Conservation (phyloP, 805 yeast genomes). For the Metschnikowia kofuensis region DNA sequence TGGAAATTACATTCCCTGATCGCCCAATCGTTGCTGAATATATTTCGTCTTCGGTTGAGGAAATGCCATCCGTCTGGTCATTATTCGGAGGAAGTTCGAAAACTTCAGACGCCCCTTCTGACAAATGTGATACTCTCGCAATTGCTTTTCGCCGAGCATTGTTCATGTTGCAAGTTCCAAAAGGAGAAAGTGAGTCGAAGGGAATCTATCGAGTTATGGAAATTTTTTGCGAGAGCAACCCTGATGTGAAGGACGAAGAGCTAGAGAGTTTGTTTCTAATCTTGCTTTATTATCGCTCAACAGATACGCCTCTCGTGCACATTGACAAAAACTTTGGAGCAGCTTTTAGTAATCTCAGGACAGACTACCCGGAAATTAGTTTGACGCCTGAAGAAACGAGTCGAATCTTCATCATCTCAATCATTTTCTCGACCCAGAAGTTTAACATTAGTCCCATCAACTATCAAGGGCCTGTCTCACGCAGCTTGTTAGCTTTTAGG, state of each 20-base stretch:
- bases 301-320: background rate
- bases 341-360: slow-evolving; percentile 4
- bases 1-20: slow-evolving; percentile 36
- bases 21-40: background rate
- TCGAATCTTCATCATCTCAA: slow-evolving; percentile 31
- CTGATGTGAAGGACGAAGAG: slow-evolving; percentile 16
- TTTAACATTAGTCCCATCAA: slow-evolving; percentile 41
- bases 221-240: slow-evolving; percentile 22
- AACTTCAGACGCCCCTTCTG: background rate
- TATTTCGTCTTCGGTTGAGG: background rate
- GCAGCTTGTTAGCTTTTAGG: slow-evolving; percentile 62
- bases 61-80: background rate
- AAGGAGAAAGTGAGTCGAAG: slow-evolving; percentile 20
- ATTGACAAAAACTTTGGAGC: background rate
- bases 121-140: slow-evolving; percentile 6
- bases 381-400: slow-evolving; percentile 42
- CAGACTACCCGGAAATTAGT: slow-evolving; percentile 12
- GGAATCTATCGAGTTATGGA: slow-evolving; percentile 50
- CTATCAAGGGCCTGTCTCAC: slow-evolving; percentile 67
- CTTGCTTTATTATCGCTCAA: slow-evolving; percentile 35
- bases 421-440: slow-evolving; percentile 35
- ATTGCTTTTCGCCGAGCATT: slow-evolving; percentile 42
- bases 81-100: slow-evolving; percentile 10
- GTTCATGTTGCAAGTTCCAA: slow-evolving; percentile 48
- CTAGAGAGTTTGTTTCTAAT: slow-evolving; percentile 47